These are phyloP conservation scores for Chloris gayana DNA, from an alignment of 176 grass and related monocot genomes.

Conservation along the genomic window DNA sequence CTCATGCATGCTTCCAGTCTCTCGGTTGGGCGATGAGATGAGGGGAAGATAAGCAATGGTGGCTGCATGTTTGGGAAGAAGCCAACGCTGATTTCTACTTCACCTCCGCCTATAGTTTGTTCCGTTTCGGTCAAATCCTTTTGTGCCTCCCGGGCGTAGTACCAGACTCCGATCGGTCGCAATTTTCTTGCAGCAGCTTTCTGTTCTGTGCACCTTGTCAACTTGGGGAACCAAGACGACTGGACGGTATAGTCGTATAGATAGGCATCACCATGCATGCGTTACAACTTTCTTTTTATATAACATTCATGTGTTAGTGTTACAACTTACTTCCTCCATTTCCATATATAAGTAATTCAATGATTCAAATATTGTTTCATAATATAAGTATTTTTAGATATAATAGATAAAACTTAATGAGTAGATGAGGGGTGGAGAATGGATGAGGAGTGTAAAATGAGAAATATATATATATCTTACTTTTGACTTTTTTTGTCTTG, in stretches of 20 bases:
- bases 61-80: not conserved
- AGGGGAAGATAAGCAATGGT: not conserved
- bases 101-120: not conserved
- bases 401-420: too few relatives aligned
- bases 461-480: too few relatives aligned
- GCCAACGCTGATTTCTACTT: slow-evolving; percentile 1
- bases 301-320: too few relatives aligned
- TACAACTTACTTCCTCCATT: too few relatives aligned
- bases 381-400: too few relatives aligned
- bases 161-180: not conserved
- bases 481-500: too few relatives aligned
- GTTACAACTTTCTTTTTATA: too few relatives aligned
- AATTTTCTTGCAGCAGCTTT: not conserved
- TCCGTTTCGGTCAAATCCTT: slow-evolving; percentile 8
- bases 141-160: not conserved
- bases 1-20: not conserved
- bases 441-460: too few relatives aligned
- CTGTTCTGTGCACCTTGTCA: not conserved
- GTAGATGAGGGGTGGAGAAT: too few relatives aligned
- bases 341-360: too few relatives aligned
- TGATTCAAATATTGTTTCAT: too few relatives aligned
- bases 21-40: not conserved
- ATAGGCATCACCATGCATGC: slow-evolving; percentile 10
- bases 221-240: not conserved
- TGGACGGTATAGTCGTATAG: not conserved